A percentile compares a stretch with the other conserved stretches of the same genome.
Evolutionary conservation across 2,329 filamentous ascomycete species (phyloP).

Genomic region (Botrytis porri): DNA sequence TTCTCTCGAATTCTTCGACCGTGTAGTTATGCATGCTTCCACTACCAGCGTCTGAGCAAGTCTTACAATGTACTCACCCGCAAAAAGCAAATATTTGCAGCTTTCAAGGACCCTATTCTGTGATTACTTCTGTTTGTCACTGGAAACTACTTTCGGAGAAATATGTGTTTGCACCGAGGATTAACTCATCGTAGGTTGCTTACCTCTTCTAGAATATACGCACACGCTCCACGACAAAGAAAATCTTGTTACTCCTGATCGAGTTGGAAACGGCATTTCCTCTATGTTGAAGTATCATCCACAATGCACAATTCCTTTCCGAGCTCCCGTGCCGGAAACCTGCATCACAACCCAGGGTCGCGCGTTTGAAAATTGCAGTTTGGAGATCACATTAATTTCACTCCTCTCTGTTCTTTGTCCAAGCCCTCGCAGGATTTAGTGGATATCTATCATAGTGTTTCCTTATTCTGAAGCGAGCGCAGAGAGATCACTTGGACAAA

Average conservation of each 20-base stretch:
- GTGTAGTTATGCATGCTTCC: neutral
- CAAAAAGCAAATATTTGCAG: neutral
- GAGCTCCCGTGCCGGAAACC: neutral
- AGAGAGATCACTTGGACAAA: neutral
- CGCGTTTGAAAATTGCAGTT: neutral
- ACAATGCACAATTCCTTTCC: neutral
- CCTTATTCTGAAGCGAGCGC: neutral
- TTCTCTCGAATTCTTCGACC: too few relatives aligned
- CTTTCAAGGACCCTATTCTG: neutral
- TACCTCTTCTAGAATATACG: neutral
- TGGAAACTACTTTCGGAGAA: too few relatives aligned
- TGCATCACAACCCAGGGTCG: neutral
- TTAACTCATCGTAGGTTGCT: neutral
- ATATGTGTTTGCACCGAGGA: neutral
- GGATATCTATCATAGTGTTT: neutral
- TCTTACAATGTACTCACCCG: neutral
- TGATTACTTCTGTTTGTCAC: neutral
- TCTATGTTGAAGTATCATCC: neutral
- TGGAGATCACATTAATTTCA: neutral
- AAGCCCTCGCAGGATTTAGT: neutral
- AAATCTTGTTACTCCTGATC: neutral
- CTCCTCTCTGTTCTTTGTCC: neutral
- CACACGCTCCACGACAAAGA: neutral
- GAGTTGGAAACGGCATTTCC: neutral
- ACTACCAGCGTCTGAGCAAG: rapidly evolving